A percentile compares a stretch with the other conserved stretches of the same genome.
These are phyloP conservation scores for Endotrypanum monterogeii DNA, from an alignment of 208 protist species.

Conservation along the genomic window DNA sequence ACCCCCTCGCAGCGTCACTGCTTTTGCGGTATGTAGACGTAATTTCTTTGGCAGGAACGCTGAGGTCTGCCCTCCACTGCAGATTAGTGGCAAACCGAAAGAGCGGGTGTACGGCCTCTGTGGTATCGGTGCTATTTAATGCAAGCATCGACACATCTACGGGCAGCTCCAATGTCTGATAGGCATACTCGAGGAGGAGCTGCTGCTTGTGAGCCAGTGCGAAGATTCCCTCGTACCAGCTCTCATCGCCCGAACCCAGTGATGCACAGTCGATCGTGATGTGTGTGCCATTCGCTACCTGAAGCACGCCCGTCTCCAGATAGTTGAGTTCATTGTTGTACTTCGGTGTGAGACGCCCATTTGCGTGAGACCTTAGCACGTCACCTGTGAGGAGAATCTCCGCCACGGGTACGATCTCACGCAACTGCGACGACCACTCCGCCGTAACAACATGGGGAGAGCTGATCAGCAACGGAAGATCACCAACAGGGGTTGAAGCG, in stretches of 20 bases:
- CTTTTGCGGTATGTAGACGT: not conserved
- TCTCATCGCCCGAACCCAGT: slow-evolving; percentile 13
- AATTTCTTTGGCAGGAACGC: not conserved
- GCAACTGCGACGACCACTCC: slow-evolving; percentile 48
- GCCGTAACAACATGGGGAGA: slow-evolving; percentile 28
- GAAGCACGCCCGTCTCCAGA: slow-evolving; percentile 65
- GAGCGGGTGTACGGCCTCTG: slow-evolving; percentile 19
- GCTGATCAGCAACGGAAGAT: slow-evolving; percentile 70
- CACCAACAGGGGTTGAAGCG: slow-evolving; percentile 61
- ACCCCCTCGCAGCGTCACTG: slow-evolving; percentile 35
- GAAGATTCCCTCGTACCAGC: slow-evolving; percentile 61
- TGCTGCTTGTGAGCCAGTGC: slow-evolving; percentile 64
- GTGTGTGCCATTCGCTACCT: slow-evolving; percentile 83
- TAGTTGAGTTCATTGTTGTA: slow-evolving; percentile 62
- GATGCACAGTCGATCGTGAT: slow-evolving; percentile 69
- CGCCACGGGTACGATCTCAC: slow-evolving; percentile 48
- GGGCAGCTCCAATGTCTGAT: slow-evolving; percentile 63
- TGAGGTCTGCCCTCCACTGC: slow-evolving; percentile 3
- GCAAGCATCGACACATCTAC: slow-evolving; percentile 68
- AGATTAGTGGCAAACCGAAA: slow-evolving; percentile 53
- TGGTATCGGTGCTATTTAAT: slow-evolving; percentile 23
- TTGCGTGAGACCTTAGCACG: slow-evolving; percentile 6
- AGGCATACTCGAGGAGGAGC: slow-evolving; percentile 69
- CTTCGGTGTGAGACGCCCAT: slow-evolving; percentile 34
- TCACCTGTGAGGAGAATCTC: slow-evolving; percentile 46